A percentile compares a stretch with the other conserved stretches of the same genome.
Evolutionary conservation across 257 asterid genomes (phyloP).

Genomic region (Cruciata laevipes): DNA sequence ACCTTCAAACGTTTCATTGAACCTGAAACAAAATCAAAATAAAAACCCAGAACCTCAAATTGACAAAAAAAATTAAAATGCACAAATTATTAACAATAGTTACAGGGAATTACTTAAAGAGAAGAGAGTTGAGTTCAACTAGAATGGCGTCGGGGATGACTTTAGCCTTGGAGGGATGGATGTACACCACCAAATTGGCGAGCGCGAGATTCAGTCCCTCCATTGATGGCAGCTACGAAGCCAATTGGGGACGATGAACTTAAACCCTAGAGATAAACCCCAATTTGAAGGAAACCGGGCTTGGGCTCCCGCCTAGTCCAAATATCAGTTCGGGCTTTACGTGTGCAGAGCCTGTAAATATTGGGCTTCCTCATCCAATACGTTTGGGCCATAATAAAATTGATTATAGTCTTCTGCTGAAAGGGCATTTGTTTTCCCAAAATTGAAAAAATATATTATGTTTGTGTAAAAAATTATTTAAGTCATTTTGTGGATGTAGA

Average conservation of each 20-base stretch:
- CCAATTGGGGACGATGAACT: neutral
- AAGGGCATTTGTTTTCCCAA: too few species aligned
- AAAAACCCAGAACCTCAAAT: neutral
- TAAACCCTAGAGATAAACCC: constrained; percentile 5
- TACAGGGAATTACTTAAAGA: constrained; percentile 45
- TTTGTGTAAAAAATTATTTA: too few species aligned
- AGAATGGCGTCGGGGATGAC: constrained; percentile 41
- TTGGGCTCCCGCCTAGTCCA: neutral
- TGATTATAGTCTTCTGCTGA: too few species aligned
- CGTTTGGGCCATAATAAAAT: neutral
- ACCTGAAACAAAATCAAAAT: constrained; percentile 31
- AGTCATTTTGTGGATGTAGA: too few species aligned
- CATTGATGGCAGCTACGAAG: constrained; percentile 26
- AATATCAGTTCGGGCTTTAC: too few species aligned
- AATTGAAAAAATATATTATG: too few species aligned
- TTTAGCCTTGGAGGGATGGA: constrained; percentile 64
- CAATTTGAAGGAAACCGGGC: neutral
- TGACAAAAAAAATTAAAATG: neutral
- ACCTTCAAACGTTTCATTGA: constrained; percentile 64
- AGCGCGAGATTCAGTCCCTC: constrained; percentile 52
- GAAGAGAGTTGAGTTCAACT: constrained; percentile 58
- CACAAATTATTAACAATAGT: neutral
- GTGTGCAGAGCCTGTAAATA: neutral
- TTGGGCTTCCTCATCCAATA: neutral
- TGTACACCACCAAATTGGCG: constrained; percentile 42